These are phyloP conservation scores for Acacia pycnantha DNA, from an alignment of 331 rosid genomes.

Conservation along the genomic window DNA sequence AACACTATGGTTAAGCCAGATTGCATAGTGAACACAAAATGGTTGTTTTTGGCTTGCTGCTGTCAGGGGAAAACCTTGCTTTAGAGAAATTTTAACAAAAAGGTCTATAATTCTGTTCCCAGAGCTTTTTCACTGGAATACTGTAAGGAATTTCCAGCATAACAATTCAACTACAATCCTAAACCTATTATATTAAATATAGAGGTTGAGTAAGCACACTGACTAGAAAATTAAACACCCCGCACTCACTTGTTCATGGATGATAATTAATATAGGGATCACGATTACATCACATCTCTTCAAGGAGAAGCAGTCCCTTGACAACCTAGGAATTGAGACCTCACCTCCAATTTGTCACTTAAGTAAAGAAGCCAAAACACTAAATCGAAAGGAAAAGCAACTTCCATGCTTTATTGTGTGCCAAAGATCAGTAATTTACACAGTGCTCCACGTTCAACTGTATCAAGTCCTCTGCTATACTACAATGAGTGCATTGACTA, in stretches of 20 bases:
- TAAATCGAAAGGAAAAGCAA: neutral
- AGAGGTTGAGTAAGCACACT: neutral
- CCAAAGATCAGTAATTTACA: constrained; percentile 10
- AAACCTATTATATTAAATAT: neutral
- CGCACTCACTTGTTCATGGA: neutral
- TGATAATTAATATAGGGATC: neutral
- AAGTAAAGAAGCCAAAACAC: neutral
- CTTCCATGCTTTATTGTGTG: neutral
- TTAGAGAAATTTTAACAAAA: neutral
- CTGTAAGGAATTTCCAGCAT: neutral
- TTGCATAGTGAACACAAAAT: no score
- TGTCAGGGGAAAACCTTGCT: neutral
- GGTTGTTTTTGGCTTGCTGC: neutral
- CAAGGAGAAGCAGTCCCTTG: neutral
- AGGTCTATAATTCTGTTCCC: neutral
- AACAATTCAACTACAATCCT: neutral
- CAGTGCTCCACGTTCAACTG: neutral
- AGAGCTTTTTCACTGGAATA: neutral
- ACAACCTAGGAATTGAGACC: neutral
- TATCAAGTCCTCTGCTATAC: neutral
- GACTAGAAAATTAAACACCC: neutral
- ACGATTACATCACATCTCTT: neutral
- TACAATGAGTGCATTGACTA: neutral
- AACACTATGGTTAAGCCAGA: neutral
- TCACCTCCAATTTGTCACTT: neutral